A percentile compares a stretch with the other conserved stretches of the same genome.
Conservation (phyloP, 176 grass and related monocot species). For the Alloteropsis semialata region DNA sequence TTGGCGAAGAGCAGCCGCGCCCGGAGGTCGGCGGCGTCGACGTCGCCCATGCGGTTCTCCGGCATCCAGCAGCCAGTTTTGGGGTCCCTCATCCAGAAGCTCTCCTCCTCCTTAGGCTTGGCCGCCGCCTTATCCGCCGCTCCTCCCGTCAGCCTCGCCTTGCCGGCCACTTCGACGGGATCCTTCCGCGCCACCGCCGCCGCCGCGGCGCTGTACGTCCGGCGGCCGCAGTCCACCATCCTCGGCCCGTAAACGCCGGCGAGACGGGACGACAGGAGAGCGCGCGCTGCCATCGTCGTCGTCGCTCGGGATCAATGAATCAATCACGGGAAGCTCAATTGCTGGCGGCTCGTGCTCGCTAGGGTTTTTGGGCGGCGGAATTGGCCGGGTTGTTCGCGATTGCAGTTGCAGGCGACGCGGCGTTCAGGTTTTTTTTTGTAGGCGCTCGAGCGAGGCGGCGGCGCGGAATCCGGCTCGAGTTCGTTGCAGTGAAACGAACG, state of each 20-base stretch:
- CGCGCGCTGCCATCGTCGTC: background rate
- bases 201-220: background rate
- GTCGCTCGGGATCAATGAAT: background rate
- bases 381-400: no score
- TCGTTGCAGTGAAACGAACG: background rate
- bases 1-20: constrained; percentile 41
- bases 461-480: background rate
- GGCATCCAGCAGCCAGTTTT: constrained; percentile 67
- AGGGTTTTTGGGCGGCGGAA: background rate
- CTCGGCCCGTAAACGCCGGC: background rate
- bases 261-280: constrained; percentile 3
- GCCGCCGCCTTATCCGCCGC: background rate
- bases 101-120: constrained; percentile 15
- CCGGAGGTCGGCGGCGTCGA: constrained; percentile 46
- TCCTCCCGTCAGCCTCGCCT: background rate
- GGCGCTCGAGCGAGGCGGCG: background rate
- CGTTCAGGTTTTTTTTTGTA: background rate
- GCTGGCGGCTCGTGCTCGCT: no score
- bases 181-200: background rate
- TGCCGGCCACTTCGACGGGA: background rate
- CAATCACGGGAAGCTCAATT: no score
- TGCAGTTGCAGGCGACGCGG: background rate
- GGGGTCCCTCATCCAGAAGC: constrained; percentile 76
- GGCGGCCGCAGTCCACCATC: background rate
- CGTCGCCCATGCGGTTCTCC: constrained; percentile 42